Base-by-base conservation (phyloP, 164 flowering plant genomes). In the Annona cherimola region DNA sequence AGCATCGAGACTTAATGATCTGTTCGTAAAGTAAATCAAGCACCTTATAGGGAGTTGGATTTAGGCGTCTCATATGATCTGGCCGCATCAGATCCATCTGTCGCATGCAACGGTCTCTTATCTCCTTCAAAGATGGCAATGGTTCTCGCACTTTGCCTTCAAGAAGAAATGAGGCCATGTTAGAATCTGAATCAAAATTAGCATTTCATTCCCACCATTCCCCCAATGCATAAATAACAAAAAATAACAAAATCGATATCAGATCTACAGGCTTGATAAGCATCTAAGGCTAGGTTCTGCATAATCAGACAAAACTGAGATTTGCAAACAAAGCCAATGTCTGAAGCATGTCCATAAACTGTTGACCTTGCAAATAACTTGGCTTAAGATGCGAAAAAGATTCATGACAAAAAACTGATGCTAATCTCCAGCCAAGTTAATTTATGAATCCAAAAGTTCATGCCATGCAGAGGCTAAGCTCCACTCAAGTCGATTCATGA, bases 21-120 rank as follows among this genome's bases (percentile, higher is more conserved):
- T 8, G 67, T 73, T 18, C 19, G 61, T 26, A 42, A 40, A 50
- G 45, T 39, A 45, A 61, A 41, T 39, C 67, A 3, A 12, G 6
- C 81, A 96, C 99, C 96, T 96, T 96, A 86, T 93, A 96, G 5
- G 99, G 99, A 6, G 99, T 96, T 54, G 99, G 99, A 76, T 96
- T 96, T 61, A 96, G 78, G 76, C 95, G 83, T 82, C 99, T 85
- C 98, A 96, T 92, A 81, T 96, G 99, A 83, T 96, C 99, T 40
- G 97, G 86, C 40, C 98, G 87, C 98, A 96, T 93, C 74, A 87
- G 91, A 77, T 85, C 87, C 71, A 93, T 79, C 82, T 93, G 99
- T 54, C 83, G 77, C 40, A 96, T 89, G 84, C 99, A 92, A 8
- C 85, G 89, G 0, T 87, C 82, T 72, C 97, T 87, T 26, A 86